These are phyloP conservation scores for Globisporangium mamillatum DNA, from an alignment of 352 stramenopile species.

Conservation along the genomic window DNA sequence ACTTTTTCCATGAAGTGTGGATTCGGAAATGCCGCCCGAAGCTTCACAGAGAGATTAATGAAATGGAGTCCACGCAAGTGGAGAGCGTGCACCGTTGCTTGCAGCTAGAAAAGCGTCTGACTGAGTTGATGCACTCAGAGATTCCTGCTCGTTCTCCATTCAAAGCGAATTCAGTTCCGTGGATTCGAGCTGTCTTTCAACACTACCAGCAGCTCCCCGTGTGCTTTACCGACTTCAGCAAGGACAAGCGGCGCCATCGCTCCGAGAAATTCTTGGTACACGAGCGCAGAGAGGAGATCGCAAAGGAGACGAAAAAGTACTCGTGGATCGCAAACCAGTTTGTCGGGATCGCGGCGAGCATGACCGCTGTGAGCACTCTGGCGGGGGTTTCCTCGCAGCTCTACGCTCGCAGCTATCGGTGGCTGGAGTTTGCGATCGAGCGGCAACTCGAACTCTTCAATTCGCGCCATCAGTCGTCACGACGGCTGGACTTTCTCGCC, in stretches of 20 bases:
- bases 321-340: conserved; percentile 8
- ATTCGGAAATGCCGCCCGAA: conserved; percentile 14
- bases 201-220: not conserved
- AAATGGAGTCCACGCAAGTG: conserved; percentile 13
- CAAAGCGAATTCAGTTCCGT: conserved; percentile 2
- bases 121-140: not conserved
- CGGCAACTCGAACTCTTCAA: conserved; percentile 9
- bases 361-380: conserved; percentile 22
- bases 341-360: conserved; percentile 18
- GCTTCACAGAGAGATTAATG: conserved; percentile 17
- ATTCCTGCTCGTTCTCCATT: not conserved
- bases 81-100: conserved; percentile 9
- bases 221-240: not conserved
- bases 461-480: not conserved
- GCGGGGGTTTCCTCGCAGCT: conserved; percentile 21
- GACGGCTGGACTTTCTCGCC: not conserved
- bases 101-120: conserved; percentile 2
- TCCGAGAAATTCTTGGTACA: conserved; percentile 8
- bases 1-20: conserved; percentile 27
- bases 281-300: conserved; percentile 7
- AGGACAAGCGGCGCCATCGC: conserved; percentile 11
- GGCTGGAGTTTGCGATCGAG: conserved; percentile 22
- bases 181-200: conserved; percentile 11
- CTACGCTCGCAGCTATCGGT: conserved; percentile 29
- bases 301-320: not conserved